A percentile compares a stretch with the other conserved stretches of the same genome.
phyloP scores from a whole-genome alignment of 1,139 yeast species.

The Arxiozyma slooffiae region DNA sequence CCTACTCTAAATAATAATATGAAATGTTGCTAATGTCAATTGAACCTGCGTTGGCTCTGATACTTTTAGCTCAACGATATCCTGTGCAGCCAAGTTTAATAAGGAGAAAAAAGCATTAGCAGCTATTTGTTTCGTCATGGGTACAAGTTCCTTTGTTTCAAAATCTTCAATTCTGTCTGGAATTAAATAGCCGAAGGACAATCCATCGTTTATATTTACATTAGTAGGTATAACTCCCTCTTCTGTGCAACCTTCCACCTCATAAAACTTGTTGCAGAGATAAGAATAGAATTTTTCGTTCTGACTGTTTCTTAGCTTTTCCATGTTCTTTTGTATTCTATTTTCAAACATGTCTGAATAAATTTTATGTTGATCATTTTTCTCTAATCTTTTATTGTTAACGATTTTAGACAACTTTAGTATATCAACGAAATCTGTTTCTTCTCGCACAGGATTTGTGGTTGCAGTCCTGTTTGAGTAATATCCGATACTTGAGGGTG shows the following conservation, averaged over 20 bases:
- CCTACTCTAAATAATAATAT: background rate
- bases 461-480: slow-evolving; percentile 15
- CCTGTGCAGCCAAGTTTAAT: slow-evolving; percentile 24
- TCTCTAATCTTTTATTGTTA: background rate
- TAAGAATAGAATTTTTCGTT: slow-evolving; percentile 2
- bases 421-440: slow-evolving; percentile 19
- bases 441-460: slow-evolving; percentile 7
- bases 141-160: slow-evolving; percentile 1
- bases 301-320: slow-evolving; percentile 9
- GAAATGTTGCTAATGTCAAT: background rate
- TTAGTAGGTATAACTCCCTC: background rate
- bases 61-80: slow-evolving; percentile 9
- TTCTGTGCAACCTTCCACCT: background rate
- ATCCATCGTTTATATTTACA: slow-evolving; percentile 7
- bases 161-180: slow-evolving; percentile 18
- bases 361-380: background rate
- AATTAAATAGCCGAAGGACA: slow-evolving; percentile 23
- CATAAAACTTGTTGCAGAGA: background rate
- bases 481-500: slow-evolving; percentile 29
- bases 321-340: slow-evolving; percentile 5
- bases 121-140: slow-evolving; percentile 21
- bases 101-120: slow-evolving; percentile 28
- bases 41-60: background rate
- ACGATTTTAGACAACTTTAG: slow-evolving; percentile 8
- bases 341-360: background rate